Conservation (phyloP, 257 asterid species). For the Salvia hispanica region DNA sequence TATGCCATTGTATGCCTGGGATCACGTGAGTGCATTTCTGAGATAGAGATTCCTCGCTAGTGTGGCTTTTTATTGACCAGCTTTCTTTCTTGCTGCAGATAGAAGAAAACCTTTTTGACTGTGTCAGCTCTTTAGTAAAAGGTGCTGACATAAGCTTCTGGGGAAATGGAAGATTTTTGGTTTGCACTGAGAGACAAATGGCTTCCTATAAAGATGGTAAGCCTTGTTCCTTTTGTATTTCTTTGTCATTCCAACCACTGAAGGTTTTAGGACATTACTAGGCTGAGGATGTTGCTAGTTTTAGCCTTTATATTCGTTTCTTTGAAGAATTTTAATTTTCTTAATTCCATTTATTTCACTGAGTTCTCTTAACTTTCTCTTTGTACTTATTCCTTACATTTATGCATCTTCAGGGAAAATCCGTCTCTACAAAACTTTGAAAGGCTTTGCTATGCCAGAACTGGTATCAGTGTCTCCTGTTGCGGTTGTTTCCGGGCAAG, state of each 20-base stretch:
- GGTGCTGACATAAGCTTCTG: slow-evolving; percentile 61
- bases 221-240: slow-evolving; percentile 11
- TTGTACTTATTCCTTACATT: not conserved
- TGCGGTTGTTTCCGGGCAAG: slow-evolving; percentile 75
- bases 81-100: slow-evolving; percentile 49
- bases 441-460: slow-evolving; percentile 55
- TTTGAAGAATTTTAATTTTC: not conserved
- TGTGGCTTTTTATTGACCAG: slow-evolving; percentile 25
- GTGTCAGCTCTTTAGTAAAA: slow-evolving; percentile 55
- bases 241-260: slow-evolving; percentile 2
- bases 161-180: slow-evolving; percentile 69
- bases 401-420: slow-evolving; percentile 54
- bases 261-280: not conserved
- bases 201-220: slow-evolving; percentile 66
- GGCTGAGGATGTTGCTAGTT: not conserved
- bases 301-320: slow-evolving; percentile 12
- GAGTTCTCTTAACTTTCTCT: not conserved
- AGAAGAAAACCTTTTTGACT: slow-evolving; percentile 57
- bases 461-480: slow-evolving; percentile 69
- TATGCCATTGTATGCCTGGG: slow-evolving; percentile 76
- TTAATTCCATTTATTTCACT: too few relatives aligned
- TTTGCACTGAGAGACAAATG: slow-evolving; percentile 64
- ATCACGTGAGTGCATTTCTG: slow-evolving; percentile 60
- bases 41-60: not conserved
- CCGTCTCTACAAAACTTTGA: slow-evolving; percentile 59